Percentiles rank a stretch among this genome's conserved stretches.
phyloP scores from a whole-genome alignment of 2,329 filamentous ascomycete species.

The Arthrobotrys iridis region DNA sequence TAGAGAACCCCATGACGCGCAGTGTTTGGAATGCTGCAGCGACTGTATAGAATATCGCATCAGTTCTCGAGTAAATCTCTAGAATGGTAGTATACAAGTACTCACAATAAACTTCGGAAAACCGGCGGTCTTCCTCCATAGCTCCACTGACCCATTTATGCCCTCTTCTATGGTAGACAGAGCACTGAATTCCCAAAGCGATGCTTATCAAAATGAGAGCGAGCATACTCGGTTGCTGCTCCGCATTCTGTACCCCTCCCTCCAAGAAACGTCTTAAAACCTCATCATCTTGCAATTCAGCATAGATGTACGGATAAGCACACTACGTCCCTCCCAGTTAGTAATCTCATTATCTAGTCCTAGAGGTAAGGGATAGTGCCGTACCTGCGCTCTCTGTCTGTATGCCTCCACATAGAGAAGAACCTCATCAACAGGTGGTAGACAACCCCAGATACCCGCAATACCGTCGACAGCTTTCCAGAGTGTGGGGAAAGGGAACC shows the following conservation, averaged over 20 bases:
- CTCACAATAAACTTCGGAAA: constrained; percentile 48
- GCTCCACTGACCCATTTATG: constrained; percentile 42
- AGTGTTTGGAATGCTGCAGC: constrained; percentile 48
- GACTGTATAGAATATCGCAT: constrained; percentile 9
- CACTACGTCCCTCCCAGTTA: constrained; percentile 21
- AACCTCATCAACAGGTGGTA: constrained; percentile 36
- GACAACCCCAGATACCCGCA: constrained; percentile 30
- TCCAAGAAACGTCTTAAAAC: constrained; percentile 39
- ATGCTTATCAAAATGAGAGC: constrained; percentile 46
- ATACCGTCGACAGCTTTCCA: constrained; percentile 48
- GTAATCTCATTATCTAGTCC: neutral
- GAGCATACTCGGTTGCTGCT: constrained; percentile 45
- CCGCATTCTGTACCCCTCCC: constrained; percentile 39
- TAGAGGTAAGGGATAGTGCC: neutral
- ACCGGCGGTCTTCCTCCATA: constrained; percentile 45
- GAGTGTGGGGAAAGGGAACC: constrained; percentile 42
- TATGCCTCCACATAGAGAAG: constrained; percentile 27
- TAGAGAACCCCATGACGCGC: constrained; percentile 47
- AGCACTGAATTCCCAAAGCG: constrained; percentile 50
- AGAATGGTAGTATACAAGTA: neutral
- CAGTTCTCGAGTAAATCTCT: neutral
- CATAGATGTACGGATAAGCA: constrained; percentile 51
- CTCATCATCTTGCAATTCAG: constrained; percentile 44
- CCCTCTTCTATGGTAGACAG: constrained; percentile 37
- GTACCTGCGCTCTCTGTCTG: constrained; percentile 39